Conservation (phyloP, 768 basidiomycete genomes). For the Xerocomus brunneocitrinus region DNA sequence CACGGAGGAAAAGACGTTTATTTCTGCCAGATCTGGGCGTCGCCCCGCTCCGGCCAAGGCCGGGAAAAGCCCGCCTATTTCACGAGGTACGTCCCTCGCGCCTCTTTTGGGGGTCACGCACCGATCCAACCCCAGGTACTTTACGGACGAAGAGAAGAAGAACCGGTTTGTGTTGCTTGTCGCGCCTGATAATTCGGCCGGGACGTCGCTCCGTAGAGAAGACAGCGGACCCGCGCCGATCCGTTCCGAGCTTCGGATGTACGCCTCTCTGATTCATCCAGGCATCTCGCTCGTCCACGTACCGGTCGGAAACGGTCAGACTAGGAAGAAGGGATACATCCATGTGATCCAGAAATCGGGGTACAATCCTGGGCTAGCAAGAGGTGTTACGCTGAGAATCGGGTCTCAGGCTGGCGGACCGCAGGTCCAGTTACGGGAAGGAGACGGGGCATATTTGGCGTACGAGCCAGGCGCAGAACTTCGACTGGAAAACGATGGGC, state of each 20-base stretch:
- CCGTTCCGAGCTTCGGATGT: constrained; percentile 62
- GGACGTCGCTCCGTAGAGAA: constrained; percentile 60
- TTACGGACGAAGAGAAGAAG: constrained; percentile 76
- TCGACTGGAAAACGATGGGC: constrained; percentile 60
- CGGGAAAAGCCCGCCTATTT: constrained; percentile 65
- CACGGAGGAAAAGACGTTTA: constrained; percentile 47
- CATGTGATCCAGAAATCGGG: constrained; percentile 86
- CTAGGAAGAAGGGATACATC: constrained; percentile 63
- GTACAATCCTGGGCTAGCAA: constrained; percentile 56
- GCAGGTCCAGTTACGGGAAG: constrained; percentile 65
- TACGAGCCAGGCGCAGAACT: constrained; percentile 35
- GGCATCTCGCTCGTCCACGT: constrained; percentile 49
- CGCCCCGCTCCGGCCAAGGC: constrained; percentile 36
- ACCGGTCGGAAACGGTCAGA: constrained; percentile 32
- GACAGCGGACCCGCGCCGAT: constrained; percentile 79
- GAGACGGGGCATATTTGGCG: constrained; percentile 79
- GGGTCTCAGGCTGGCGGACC: constrained; percentile 35
- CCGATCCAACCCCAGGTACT: constrained; percentile 42
- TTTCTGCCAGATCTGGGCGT: constrained; percentile 70
- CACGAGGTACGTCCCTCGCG: constrained; percentile 49
- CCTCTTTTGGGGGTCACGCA: neutral
- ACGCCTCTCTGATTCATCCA: constrained; percentile 67
- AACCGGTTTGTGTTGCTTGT: constrained; percentile 72
- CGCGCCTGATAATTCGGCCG: constrained; percentile 59
- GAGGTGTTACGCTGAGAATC: constrained; percentile 57